These are phyloP conservation scores for Kluyveromyces dobzhanskii DNA, from an alignment of 805 yeast genomes.

Conservation along the genomic window DNA sequence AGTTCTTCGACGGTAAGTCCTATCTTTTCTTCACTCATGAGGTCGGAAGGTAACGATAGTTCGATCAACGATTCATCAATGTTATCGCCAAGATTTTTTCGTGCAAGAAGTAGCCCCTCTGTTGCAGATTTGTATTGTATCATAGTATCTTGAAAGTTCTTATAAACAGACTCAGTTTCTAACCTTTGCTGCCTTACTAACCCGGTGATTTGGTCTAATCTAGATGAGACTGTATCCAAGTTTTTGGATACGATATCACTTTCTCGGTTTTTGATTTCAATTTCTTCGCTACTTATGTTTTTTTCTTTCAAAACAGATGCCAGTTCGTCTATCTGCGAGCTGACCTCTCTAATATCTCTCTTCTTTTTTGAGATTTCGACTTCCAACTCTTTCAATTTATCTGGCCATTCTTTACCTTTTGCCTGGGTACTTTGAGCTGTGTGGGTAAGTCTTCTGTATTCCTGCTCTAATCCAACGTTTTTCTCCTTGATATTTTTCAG, in stretches of 20 bases:
- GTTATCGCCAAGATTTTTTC: slow-evolving; percentile 14
- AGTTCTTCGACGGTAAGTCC: slow-evolving; percentile 10
- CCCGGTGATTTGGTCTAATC: slow-evolving; percentile 40
- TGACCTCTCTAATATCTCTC: slow-evolving; percentile 34
- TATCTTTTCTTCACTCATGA: slow-evolving; percentile 10
- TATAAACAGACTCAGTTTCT: slow-evolving; percentile 42
- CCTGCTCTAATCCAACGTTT: slow-evolving; percentile 57
- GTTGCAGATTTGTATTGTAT: slow-evolving; percentile 52
- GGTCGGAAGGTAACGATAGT: slow-evolving; percentile 24
- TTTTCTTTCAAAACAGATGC: slow-evolving; percentile 39
- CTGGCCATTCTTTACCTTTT: slow-evolving; percentile 59
- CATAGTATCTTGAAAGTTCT: slow-evolving; percentile 42
- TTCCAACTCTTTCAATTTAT: slow-evolving; percentile 46
- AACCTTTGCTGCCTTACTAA: slow-evolving; percentile 41
- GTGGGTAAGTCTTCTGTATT: slow-evolving; percentile 60
- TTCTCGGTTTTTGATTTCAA: slow-evolving; percentile 55
- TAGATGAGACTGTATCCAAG: slow-evolving; percentile 39
- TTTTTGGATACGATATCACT: slow-evolving; percentile 49
- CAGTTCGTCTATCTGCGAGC: slow-evolving; percentile 34
- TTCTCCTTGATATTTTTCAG: slow-evolving; percentile 48
- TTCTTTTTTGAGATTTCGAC: slow-evolving; percentile 43
- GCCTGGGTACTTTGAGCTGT: slow-evolving; percentile 59
- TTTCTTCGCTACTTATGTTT: slow-evolving; percentile 53
- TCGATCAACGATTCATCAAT: slow-evolving; percentile 30
- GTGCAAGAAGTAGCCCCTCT: slow-evolving; percentile 25